phyloP scores from a whole-genome alignment of 2,329 filamentous ascomycete species.

The Lachnellula arida region DNA sequence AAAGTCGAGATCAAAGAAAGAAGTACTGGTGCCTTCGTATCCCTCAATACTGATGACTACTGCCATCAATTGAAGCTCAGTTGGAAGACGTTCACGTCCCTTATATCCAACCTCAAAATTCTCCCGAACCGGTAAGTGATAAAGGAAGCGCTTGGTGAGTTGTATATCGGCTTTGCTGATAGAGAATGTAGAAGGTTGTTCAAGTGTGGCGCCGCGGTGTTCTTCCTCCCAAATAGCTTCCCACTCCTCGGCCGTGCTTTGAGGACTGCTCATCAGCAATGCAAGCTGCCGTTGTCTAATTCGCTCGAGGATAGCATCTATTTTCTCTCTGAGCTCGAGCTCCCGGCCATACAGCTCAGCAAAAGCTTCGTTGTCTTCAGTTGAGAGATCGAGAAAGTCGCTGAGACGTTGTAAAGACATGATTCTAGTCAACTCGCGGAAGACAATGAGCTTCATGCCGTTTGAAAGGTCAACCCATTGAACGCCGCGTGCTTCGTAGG shows the following conservation, averaged over 20 bases:
- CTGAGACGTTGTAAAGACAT: slow-evolving; percentile 8
- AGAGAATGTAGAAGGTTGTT: background rate
- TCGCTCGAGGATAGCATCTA: background rate
- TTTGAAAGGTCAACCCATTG: slow-evolving; percentile 21
- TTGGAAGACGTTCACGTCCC: background rate
- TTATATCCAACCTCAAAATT: background rate
- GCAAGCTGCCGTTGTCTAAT: background rate
- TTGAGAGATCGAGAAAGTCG: background rate
- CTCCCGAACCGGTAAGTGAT: background rate
- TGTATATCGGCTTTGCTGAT: background rate
- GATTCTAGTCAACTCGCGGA: slow-evolving; percentile 14
- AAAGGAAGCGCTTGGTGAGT: background rate
- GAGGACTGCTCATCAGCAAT: background rate
- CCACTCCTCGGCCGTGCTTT: background rate
- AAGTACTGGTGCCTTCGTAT: background rate
- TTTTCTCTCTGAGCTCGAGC: background rate
- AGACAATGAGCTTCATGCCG: slow-evolving; percentile 22
- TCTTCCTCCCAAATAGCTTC: background rate
- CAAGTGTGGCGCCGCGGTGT: background rate
- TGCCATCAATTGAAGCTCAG: background rate
- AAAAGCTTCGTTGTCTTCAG: background rate
- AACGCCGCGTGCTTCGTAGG: background rate
- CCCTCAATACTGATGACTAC: background rate
- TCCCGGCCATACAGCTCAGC: background rate
- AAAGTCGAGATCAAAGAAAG: background rate